phyloP scores from a whole-genome alignment of 805 yeast genomes.

The Zygosaccharomyces lentus region DNA sequence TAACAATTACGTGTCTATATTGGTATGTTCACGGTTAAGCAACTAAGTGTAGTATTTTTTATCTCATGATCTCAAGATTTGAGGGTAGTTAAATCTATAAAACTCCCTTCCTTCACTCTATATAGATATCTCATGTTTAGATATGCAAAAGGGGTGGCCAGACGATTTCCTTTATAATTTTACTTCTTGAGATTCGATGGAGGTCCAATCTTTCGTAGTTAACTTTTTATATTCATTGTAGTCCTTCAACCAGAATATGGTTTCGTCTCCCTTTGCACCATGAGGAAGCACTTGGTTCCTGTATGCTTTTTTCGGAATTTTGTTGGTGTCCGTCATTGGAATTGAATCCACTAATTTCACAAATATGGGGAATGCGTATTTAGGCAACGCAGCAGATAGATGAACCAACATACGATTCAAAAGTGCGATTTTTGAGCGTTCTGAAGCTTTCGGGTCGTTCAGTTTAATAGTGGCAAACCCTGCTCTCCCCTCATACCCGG shows the following conservation, averaged over 20 bases:
- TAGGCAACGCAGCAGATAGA: constrained; percentile 53
- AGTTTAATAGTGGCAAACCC: constrained; percentile 80
- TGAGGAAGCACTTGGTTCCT: constrained; percentile 66
- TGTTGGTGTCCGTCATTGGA: constrained; percentile 73
- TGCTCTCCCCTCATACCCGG: constrained; percentile 89
- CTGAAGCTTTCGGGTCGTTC: constrained; percentile 27
- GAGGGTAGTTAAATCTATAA: neutral
- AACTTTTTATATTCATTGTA: constrained; percentile 49
- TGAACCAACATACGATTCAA: constrained; percentile 39
- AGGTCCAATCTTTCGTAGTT: constrained; percentile 53
- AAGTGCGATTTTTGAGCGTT: constrained; percentile 28
- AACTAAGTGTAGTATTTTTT: neutral
- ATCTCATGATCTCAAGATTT: neutral
- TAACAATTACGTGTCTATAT: constrained; percentile 18
- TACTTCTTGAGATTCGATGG: constrained; percentile 28
- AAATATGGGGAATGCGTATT: constrained; percentile 82
- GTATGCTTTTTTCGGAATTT: constrained; percentile 65
- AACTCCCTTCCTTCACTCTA: neutral
- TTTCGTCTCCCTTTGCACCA: constrained; percentile 56
- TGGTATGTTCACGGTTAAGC: neutral
- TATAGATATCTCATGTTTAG: neutral
- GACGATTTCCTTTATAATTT: constrained; percentile 21
- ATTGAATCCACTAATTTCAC: constrained; percentile 62
- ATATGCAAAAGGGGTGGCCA: neutral
- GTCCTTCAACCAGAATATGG: constrained; percentile 66